Conservation (phyloP, 805 yeast genomes). For the Brettanomyces custersianus region DNA sequence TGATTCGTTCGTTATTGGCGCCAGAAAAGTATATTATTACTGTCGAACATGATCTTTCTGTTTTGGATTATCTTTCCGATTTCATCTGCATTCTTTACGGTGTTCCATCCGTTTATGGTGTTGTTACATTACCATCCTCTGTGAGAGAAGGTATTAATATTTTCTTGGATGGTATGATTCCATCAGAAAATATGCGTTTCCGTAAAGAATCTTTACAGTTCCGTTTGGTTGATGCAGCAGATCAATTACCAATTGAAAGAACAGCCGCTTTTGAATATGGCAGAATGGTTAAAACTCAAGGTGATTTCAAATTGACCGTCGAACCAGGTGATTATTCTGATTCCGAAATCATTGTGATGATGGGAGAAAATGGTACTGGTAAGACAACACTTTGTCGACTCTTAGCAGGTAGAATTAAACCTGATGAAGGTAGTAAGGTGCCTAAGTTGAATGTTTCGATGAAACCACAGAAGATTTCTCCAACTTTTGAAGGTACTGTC, state of each 20-base stretch:
- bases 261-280: constrained; percentile 75
- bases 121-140: constrained; percentile 90
- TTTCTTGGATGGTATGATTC: constrained; percentile 96
- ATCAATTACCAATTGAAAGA: constrained; percentile 66
- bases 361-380: constrained; percentile 99
- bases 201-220: constrained; percentile 94
- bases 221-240: constrained; percentile 85
- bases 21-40: constrained; percentile 83
- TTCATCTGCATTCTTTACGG: constrained; percentile 95
- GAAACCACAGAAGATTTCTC: constrained; percentile 99
- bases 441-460: constrained; percentile 89
- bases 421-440: constrained; percentile 72
- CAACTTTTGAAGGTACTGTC: constrained; percentile 97
- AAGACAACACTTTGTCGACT: constrained; percentile 95
- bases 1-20: constrained; percentile 76
- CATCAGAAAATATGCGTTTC: constrained; percentile 93
- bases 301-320: constrained; percentile 82
- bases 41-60: constrained; percentile 98
- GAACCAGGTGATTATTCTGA: constrained; percentile 88
- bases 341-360: constrained; percentile 95
- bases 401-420: constrained; percentile 85
- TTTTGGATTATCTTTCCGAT: constrained; percentile 93
- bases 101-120: constrained; percentile 98
- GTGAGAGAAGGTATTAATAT: constrained; percentile 99
- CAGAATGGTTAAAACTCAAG: constrained; percentile 80